These are phyloP conservation scores for Xylaria flabelliformis DNA, from an alignment of 495 filamentous ascomycete species.

Conservation along the genomic window DNA sequence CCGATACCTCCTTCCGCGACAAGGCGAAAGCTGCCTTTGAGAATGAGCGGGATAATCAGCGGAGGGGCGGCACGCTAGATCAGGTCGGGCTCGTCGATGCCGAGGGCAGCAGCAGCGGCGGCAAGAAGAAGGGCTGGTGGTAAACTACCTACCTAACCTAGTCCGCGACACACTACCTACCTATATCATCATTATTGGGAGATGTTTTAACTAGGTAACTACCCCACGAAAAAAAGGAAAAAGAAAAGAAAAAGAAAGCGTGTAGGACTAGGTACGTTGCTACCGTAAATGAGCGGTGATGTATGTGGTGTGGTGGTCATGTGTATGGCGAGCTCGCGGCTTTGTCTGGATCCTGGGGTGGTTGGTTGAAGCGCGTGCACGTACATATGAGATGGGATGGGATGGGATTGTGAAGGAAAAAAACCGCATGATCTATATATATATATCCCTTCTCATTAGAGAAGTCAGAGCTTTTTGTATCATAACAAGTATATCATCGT, in stretches of 20 bases:
- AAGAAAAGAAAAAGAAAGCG: neutral
- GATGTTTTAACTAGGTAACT: too few species aligned
- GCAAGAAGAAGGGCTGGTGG: slow-evolving; percentile 47
- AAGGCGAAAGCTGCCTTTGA: slow-evolving; percentile 57
- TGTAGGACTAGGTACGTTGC: neutral
- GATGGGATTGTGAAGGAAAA: neutral
- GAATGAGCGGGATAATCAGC: slow-evolving; percentile 56
- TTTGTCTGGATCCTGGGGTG: neutral
- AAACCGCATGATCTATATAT: neutral
- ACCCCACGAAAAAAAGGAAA: too few species aligned
- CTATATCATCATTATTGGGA: too few species aligned
- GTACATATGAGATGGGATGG: neutral
- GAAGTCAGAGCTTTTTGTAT: slow-evolving; percentile 3
- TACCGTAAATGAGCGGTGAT: neutral
- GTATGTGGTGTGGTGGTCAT: too few species aligned
- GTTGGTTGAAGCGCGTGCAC: neutral
- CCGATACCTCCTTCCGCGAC: slow-evolving; percentile 26
- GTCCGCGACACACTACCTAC: neutral
- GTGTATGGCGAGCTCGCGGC: neutral
- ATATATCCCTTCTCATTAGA: neutral
- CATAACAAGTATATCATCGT: slow-evolving; percentile 6
- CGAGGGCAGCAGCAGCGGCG: slow-evolving; percentile 10
- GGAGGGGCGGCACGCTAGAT: slow-evolving; percentile 55
- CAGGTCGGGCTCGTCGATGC: slow-evolving; percentile 46
- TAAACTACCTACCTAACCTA: too few species aligned